Conservation (phyloP, 306 rosid genomes). For the Lagenaria siceraria region DNA sequence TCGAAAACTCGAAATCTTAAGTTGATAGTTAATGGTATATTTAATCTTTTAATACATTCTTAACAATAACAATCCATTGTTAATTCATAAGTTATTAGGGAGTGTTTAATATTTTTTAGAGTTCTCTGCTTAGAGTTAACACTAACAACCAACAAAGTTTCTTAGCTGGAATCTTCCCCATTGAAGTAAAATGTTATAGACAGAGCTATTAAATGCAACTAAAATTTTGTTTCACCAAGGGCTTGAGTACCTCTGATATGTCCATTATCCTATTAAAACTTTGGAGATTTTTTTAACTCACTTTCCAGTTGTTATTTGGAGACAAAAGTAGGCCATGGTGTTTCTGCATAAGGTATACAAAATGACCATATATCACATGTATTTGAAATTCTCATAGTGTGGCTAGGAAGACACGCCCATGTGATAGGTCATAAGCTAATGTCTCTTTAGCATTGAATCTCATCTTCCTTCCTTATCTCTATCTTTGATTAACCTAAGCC, state of each 20-base stretch:
- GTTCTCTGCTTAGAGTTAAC: not conserved
- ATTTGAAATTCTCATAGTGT: not conserved
- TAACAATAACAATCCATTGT: no score
- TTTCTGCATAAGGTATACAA: not conserved
- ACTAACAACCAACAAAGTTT: not conserved
- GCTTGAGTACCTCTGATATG: not conserved
- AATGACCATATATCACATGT: constrained; percentile 1
- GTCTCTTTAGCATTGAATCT: not conserved
- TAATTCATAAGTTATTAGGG: no score
- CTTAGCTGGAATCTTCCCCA: not conserved
- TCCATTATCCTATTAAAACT: not conserved
- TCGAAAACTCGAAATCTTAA: no score
- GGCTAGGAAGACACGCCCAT: constrained; percentile 1
- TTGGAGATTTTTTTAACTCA: not conserved
- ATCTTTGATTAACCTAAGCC: not conserved
- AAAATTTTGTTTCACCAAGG: not conserved
- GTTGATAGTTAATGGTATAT: no score
- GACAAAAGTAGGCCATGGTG: not conserved
- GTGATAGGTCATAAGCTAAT: not conserved
- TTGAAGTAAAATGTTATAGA: not conserved
- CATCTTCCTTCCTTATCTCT: not conserved
- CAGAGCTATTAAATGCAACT: not conserved
- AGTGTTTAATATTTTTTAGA: not conserved
- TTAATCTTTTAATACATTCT: no score
- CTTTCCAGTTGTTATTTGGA: not conserved